Evolutionary conservation across 2,329 filamentous ascomycete genomes (phyloP).

Genomic region (Colletotrichum falcatum): DNA sequence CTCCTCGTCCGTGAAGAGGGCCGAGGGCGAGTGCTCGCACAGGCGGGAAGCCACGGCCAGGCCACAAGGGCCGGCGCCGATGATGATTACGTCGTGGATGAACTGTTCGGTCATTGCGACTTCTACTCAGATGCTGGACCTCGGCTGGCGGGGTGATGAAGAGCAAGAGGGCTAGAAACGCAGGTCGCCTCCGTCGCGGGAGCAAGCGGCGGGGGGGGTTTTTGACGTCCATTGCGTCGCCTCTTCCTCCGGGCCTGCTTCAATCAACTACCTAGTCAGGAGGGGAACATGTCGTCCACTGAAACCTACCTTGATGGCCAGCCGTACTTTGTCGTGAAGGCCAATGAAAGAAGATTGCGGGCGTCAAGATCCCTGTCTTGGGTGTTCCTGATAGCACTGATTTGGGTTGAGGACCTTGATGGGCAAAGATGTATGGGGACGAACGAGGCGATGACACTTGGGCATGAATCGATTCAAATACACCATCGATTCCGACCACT

Average conservation of each 20-base stretch:
- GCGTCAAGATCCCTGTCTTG: slow-evolving; percentile 33
- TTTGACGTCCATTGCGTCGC: slow-evolving; percentile 20
- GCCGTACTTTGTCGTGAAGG: background rate
- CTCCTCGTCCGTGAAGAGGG: slow-evolving; percentile 86
- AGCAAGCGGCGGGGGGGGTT: slow-evolving; percentile 7
- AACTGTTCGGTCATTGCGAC: slow-evolving; percentile 30
- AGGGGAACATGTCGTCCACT: slow-evolving; percentile 9
- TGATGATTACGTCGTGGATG: slow-evolving; percentile 75
- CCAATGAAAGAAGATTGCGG: slow-evolving; percentile 21
- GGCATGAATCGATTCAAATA: slow-evolving; percentile 15
- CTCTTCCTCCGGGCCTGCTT: background rate
- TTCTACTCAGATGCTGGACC: background rate
- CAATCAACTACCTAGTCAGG: slow-evolving; percentile 1
- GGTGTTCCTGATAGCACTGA: slow-evolving; percentile 27
- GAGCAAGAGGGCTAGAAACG: background rate
- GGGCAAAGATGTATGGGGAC: slow-evolving; percentile 23
- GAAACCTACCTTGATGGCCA: slow-evolving; percentile 37
- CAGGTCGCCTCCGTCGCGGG: background rate
- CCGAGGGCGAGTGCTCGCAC: slow-evolving; percentile 78
- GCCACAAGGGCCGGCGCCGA: slow-evolving; percentile 81
- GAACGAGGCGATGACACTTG: slow-evolving; percentile 7
- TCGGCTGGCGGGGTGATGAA: background rate
- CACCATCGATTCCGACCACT: too few relatives aligned
- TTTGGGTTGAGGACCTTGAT: slow-evolving; percentile 33
- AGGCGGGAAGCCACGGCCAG: slow-evolving; percentile 80